Evolutionary conservation across 129 eudicot species (phyloP).

Genomic region (Saussurea involucrata): DNA sequence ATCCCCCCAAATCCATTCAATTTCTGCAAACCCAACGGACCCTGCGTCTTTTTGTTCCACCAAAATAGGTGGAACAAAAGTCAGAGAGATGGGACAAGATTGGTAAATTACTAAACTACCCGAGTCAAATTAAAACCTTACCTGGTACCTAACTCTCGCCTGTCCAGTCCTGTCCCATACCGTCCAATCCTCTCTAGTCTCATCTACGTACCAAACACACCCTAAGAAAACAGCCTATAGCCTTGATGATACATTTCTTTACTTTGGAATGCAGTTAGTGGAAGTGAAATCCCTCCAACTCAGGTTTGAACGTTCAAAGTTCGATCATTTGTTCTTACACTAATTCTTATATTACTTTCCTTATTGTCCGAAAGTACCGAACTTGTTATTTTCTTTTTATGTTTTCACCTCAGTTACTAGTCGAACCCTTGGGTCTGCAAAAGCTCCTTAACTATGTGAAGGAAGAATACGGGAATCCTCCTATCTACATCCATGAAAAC

Average conservation of each 20-base stretch:
- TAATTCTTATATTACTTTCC: not conserved
- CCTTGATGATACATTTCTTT: not conserved
- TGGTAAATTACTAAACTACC: not conserved
- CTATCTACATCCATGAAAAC: constrained; percentile 80
- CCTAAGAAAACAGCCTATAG: not conserved
- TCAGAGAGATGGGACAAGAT: not conserved
- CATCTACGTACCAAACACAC: not conserved
- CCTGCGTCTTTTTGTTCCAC: not conserved
- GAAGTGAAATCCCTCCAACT: not conserved
- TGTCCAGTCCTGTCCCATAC: no score
- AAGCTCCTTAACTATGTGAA: constrained; percentile 57
- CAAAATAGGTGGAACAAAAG: not conserved
- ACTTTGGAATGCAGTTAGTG: constrained; percentile 13
- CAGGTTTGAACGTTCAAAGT: constrained; percentile 39
- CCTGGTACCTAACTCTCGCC: not conserved
- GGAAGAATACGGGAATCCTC: constrained; percentile 65
- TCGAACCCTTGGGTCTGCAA: constrained; percentile 42
- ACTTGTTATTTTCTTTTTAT: not conserved
- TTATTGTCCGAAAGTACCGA: not conserved
- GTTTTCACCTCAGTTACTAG: constrained; percentile 31
- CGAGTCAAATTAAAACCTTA: not conserved
- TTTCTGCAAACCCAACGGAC: no score
- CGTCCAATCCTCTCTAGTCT: not conserved
- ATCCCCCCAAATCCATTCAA: no score
- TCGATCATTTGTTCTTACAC: not conserved